These are phyloP conservation scores for Lichenothelia convexa DNA, from an alignment of 495 filamentous ascomycete species.

Conservation along the genomic window DNA sequence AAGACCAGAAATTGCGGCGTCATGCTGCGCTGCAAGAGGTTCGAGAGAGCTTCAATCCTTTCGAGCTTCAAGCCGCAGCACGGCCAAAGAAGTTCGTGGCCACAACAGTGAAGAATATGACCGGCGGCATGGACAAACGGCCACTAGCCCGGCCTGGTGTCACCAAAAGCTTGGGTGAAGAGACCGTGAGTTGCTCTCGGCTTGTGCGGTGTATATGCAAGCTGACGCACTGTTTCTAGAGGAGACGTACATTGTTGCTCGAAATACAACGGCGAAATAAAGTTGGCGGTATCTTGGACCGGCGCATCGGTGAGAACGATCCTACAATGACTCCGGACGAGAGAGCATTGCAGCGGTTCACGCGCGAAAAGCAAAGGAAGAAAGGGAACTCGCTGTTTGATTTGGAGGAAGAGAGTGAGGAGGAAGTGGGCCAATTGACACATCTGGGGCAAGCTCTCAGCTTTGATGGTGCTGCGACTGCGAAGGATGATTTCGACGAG, in stretches of 20 bases:
- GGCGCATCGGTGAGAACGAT: constrained; percentile 91
- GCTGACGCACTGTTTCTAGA: constrained; percentile 24
- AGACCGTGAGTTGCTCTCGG: constrained; percentile 41
- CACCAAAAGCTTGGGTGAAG: constrained; percentile 71
- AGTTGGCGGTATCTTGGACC: constrained; percentile 78
- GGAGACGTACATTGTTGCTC: constrained; percentile 58
- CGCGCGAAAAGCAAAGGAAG: constrained; percentile 59
- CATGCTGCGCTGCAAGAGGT: constrained; percentile 61
- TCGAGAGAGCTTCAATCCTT: constrained; percentile 91
- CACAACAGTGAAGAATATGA: constrained; percentile 38
- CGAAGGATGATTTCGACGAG: constrained; percentile 56
- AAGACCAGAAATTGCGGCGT: constrained; percentile 52
- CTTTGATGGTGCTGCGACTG: constrained; percentile 32
- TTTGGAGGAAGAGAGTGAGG: constrained; percentile 71
- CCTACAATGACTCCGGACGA: constrained; percentile 87
- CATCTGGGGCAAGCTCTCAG: constrained; percentile 62
- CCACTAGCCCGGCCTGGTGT: constrained; percentile 55
- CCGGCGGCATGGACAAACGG: constrained; percentile 29
- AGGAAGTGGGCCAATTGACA: constrained; percentile 55
- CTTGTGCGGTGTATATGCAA: background rate
- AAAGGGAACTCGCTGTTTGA: constrained; percentile 70
- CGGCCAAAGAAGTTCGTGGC: constrained; percentile 59
- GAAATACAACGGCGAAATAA: constrained; percentile 80
- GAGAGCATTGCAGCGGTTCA: constrained; percentile 76
- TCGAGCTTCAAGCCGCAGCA: constrained; percentile 63